A percentile compares a stretch with the other conserved stretches of the same genome.
phyloP scores from a whole-genome alignment of 2,329 filamentous ascomycete genomes.

The Cladorrhinum sp. region DNA sequence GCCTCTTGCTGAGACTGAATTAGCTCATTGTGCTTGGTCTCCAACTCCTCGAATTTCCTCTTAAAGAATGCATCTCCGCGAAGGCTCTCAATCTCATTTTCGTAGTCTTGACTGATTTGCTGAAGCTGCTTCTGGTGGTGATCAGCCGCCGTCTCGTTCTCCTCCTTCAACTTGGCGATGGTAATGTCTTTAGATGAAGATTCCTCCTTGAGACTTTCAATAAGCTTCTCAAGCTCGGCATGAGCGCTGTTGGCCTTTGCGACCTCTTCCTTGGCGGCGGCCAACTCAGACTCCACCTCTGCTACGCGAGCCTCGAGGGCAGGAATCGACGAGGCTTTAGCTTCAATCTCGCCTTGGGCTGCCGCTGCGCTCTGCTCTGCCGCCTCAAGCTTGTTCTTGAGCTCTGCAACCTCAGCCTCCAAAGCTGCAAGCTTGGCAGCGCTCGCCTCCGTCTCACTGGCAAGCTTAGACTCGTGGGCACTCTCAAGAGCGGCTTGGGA shows the following conservation, averaged over 20 bases:
- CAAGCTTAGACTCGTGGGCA: conserved; percentile 44
- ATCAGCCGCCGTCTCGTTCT: conserved; percentile 39
- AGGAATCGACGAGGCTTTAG: conserved; percentile 39
- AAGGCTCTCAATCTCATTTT: conserved; percentile 63
- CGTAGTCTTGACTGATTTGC: conserved; percentile 58
- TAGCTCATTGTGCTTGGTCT: conserved; percentile 54
- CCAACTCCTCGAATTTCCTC: conserved; percentile 60
- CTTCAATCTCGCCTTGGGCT: conserved; percentile 44
- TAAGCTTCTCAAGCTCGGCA: conserved; percentile 47
- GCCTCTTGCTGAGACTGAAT: conserved; percentile 33
- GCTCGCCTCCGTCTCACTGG: conserved; percentile 45
- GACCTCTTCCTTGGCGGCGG: conserved; percentile 42
- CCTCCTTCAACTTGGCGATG: conserved; percentile 50
- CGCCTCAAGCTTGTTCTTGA: conserved; percentile 47
- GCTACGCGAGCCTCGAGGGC: conserved; percentile 41
- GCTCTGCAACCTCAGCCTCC: conserved; percentile 50
- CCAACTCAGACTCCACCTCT: conserved; percentile 46
- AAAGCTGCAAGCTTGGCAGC: conserved; percentile 47
- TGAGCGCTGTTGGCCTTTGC: conserved; percentile 46
- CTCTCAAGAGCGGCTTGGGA: conserved; percentile 46
- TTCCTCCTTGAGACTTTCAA: conserved; percentile 40
- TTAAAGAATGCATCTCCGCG: conserved; percentile 63
- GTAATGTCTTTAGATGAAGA: conserved; percentile 43
- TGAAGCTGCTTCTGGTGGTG: conserved; percentile 58
- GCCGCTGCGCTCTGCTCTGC: conserved; percentile 45